Conservation (phyloP, 805 yeast species). For the Suhomyces kilbournensis region DNA sequence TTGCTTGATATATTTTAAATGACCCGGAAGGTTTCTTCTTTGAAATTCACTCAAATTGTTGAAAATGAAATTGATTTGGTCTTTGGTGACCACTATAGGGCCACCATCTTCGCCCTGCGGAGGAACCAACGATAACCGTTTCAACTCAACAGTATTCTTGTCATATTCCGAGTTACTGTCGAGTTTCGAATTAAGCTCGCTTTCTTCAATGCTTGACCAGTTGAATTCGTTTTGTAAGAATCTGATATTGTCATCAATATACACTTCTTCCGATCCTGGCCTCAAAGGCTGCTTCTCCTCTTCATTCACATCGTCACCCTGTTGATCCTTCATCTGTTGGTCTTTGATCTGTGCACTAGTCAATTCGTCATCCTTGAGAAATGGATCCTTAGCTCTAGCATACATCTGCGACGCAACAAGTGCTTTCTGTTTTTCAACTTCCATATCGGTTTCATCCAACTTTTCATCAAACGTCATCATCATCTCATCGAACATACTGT, state of each 20-base stretch:
- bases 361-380: slow-evolving; percentile 42
- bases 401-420: neutral
- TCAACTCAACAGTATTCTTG: neutral
- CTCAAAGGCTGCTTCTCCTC: slow-evolving; percentile 4
- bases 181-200: slow-evolving; percentile 2
- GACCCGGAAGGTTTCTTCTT: slow-evolving; percentile 27
- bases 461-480: slow-evolving; percentile 25
- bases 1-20: slow-evolving; percentile 34
- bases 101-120: slow-evolving; percentile 8
- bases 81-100: slow-evolving; percentile 20
- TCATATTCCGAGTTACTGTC: neutral
- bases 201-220: slow-evolving; percentile 16
- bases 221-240: slow-evolving; percentile 25
- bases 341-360: slow-evolving; percentile 40
- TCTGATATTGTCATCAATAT: slow-evolving; percentile 31
- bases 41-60: slow-evolving; percentile 21
- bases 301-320: slow-evolving; percentile 5
- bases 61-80: slow-evolving; percentile 25
- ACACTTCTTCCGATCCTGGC: slow-evolving; percentile 20
- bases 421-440: neutral
- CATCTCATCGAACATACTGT: slow-evolving; percentile 27
- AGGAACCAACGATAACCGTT: slow-evolving; percentile 1
- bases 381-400: slow-evolving; percentile 15
- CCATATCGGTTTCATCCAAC: slow-evolving; percentile 1
- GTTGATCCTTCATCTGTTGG: slow-evolving; percentile 32